These are phyloP conservation scores for Penicillium chermesinum DNA, from an alignment of 495 filamentous ascomycete genomes.

Conservation along the genomic window DNA sequence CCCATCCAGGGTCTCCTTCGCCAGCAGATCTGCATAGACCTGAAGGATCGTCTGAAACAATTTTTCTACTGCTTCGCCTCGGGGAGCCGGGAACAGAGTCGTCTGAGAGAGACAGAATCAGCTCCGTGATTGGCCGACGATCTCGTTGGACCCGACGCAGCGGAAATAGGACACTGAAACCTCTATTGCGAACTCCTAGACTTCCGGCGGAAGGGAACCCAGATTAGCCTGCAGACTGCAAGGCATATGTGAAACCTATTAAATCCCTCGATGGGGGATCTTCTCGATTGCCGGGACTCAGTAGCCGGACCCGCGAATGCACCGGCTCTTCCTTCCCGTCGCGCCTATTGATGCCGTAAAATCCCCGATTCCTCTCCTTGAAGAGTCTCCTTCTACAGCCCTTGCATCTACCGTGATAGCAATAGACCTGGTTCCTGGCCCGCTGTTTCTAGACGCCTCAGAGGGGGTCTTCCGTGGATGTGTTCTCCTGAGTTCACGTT, in stretches of 20 bases:
- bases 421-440: background rate
- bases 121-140: constrained; percentile 8
- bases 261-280: constrained; percentile 15
- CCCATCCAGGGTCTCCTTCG: background rate
- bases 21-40: background rate
- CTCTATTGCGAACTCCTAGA: constrained; percentile 2
- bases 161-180: constrained; percentile 14
- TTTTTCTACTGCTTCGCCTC: background rate
- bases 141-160: constrained; percentile 1
- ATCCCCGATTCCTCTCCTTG: constrained; percentile 1
- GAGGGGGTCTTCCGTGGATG: background rate
- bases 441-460: background rate
- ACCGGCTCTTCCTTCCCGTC: constrained; percentile 11
- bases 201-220: constrained; percentile 10
- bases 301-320: constrained; percentile 12
- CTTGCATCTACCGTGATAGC: constrained; percentile 3
- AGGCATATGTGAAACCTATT: constrained; percentile 27
- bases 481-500: background rate
- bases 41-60: background rate
- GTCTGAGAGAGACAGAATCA: background rate
- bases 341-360: constrained; percentile 7
- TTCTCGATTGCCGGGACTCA: constrained; percentile 3
- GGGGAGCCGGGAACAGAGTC: background rate
- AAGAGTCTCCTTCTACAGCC: background rate
- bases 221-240: constrained; percentile 18